Evolutionary conservation across 2,329 filamentous ascomycete species (phyloP), one percentile per base, ranked within the genome.

Genomic region (Aspergillus proliferans): DNA sequence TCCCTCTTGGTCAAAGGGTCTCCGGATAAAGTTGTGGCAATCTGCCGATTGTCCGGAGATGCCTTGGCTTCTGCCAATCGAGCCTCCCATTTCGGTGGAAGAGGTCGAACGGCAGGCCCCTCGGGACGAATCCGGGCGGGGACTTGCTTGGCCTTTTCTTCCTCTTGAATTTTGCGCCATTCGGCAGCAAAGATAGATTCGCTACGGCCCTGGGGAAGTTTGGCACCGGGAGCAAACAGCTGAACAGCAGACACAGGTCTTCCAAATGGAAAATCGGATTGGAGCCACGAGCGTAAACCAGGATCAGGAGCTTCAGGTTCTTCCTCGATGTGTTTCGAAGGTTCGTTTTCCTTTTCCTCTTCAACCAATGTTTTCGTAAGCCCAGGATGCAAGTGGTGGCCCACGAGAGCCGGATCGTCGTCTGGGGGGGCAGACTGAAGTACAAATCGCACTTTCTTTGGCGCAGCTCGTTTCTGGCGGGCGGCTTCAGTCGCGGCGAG

Each of bases 1-100:
- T 71, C 67, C 26, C 54, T 62, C 43, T 60, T 61, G 30, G 60
- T 71, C 26, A 72, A 47, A 9, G 64, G 59, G 24, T 70, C 67
- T n/a, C 68, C 70, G 15, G 60, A 52, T 5, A 65, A 51, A 4
- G 68, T 66, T 30, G 50, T 63, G 4, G 58, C 69, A 12, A 71
- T 49, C n/a, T 59, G 52, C 18, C 55, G 50, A 18, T 52, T 53
- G 24, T 61, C 48, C 5, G 61, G 53, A 26, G 55, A 45, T 8
- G 54, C 44, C 63, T 66, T 64, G 3, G 65, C 67, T 33, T 54
- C 51, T 6, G 61, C 48, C 9, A 74, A 54, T 28, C 58, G 60
- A 14, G 55, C 48, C 39, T 70, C 56, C 72, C 71, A 74, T 22
- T 64, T 60, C 5, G 48, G 43, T 6, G 68, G 51, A 19, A 75